Evolutionary conservation across 2,329 filamentous ascomycete species (phyloP).

Genomic region (Geosmithia morbida): DNA sequence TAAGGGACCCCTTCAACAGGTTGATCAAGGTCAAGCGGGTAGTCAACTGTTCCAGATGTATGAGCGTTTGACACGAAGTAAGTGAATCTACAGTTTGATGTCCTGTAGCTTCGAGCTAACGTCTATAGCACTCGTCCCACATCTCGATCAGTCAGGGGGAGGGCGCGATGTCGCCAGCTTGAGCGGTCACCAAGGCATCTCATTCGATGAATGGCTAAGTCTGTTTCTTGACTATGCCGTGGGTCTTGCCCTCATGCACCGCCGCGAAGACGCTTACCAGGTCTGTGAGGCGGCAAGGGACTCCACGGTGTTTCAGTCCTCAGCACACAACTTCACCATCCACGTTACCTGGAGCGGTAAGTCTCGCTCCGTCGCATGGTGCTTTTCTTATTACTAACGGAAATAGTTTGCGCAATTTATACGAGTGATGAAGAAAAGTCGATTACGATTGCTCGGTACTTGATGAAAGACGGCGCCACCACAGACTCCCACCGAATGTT

Average conservation of each 20-base stretch:
- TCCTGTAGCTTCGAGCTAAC: background rate
- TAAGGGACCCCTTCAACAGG: slow-evolving; percentile 4
- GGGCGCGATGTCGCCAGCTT: slow-evolving; percentile 15
- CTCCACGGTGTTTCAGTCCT: slow-evolving; percentile 70
- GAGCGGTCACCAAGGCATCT: slow-evolving; percentile 56
- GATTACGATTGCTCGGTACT: slow-evolving; percentile 59
- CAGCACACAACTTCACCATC: slow-evolving; percentile 54
- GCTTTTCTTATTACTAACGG: background rate
- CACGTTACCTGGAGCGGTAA: slow-evolving; percentile 63
- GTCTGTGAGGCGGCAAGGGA: slow-evolving; percentile 65
- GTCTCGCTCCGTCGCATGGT: slow-evolving; percentile 8
- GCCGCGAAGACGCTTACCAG: slow-evolving; percentile 60
- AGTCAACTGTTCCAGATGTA: slow-evolving; percentile 39
- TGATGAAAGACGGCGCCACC: slow-evolving; percentile 71
- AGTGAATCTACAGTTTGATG: slow-evolving; percentile 10
- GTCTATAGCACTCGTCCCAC: slow-evolving; percentile 16
- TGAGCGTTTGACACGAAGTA: slow-evolving; percentile 38
- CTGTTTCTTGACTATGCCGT: slow-evolving; percentile 82
- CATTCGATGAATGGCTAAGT: slow-evolving; percentile 76
- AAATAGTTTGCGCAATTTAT: slow-evolving; percentile 64
- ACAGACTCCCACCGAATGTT: slow-evolving; percentile 79
- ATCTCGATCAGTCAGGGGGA: slow-evolving; percentile 8
- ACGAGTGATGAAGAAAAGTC: slow-evolving; percentile 68
- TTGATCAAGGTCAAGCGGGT: slow-evolving; percentile 13
- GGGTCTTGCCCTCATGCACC: slow-evolving; percentile 52